Conservation (phyloP, 345 rosid species). For the Populus pruinosa region DNA sequence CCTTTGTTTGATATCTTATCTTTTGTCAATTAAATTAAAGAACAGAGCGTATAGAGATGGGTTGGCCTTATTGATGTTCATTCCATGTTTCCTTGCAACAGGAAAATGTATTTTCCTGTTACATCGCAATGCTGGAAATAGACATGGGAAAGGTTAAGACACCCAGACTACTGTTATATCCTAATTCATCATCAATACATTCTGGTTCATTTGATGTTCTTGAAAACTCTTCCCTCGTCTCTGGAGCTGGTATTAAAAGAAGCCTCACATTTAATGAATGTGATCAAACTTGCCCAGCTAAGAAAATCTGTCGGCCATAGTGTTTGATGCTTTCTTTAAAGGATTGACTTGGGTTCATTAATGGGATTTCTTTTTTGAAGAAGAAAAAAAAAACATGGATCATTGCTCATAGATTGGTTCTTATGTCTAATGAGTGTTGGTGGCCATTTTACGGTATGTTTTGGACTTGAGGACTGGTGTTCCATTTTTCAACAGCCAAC, state of each 20-base stretch:
- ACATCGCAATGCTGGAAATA: constrained; percentile 49
- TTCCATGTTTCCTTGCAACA: constrained; percentile 27
- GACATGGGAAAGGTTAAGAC: constrained; percentile 47
- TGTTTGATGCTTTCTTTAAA: neutral
- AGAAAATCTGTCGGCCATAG: constrained; percentile 41
- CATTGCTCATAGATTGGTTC: constrained; percentile 14
- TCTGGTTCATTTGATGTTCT: constrained; percentile 17
- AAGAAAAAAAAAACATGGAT: neutral
- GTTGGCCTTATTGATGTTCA: constrained; percentile 10
- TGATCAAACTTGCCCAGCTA: constrained; percentile 35
- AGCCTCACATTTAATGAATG: constrained; percentile 50
- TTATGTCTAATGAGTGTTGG: constrained; percentile 22
- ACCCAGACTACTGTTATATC: constrained; percentile 30
- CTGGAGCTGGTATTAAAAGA: constrained; percentile 53
- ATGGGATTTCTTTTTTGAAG: constrained; percentile 12
- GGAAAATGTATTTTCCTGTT: constrained; percentile 62
- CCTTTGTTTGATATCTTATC: too few species aligned
- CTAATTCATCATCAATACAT: constrained; percentile 21
- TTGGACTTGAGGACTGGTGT: constrained; percentile 28
- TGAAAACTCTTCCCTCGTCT: constrained; percentile 21
- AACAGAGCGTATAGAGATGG: neutral
- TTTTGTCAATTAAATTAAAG: neutral
- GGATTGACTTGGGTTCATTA: constrained; percentile 23
- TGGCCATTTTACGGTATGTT: constrained; percentile 21
- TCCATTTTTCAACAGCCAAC: constrained; percentile 25